phyloP scores from a whole-genome alignment of 2,329 filamentous ascomycete species.

The Juglanconis juglandina region DNA sequence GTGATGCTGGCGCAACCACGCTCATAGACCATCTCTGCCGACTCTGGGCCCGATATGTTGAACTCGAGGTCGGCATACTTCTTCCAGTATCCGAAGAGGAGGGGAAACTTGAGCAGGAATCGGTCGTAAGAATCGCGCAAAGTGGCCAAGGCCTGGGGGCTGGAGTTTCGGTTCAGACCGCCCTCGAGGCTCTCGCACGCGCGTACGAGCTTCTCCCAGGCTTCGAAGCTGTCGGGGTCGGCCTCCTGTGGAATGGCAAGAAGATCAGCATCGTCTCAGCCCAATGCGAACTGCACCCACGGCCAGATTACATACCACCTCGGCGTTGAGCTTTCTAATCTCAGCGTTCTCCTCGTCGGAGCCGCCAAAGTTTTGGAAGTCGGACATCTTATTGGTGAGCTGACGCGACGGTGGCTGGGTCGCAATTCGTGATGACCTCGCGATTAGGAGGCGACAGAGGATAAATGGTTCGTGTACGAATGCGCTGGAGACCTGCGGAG shows the following conservation, averaged over 20 bases:
- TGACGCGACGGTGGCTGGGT: slow-evolving; percentile 10
- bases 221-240: slow-evolving; percentile 87
- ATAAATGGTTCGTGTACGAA: not conserved
- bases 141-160: slow-evolving; percentile 83
- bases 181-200: slow-evolving; percentile 83
- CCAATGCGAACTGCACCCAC: not conserved
- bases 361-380: slow-evolving; percentile 67
- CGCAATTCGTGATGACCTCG: not conserved
- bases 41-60: slow-evolving; percentile 92
- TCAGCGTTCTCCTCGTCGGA: slow-evolving; percentile 79
- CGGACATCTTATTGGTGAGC: slow-evolving; percentile 52
- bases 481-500: not conserved
- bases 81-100: slow-evolving; percentile 99
- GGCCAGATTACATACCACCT: slow-evolving; percentile 61
- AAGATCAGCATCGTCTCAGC: slow-evolving; percentile 8
- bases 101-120: slow-evolving; percentile 89
- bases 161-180: slow-evolving; percentile 93
- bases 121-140: slow-evolving; percentile 86
- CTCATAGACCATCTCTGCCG: slow-evolving; percentile 97
- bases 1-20: slow-evolving; percentile 89
- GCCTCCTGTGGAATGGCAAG: slow-evolving; percentile 40
- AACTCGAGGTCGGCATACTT: slow-evolving; percentile 98
- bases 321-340: slow-evolving; percentile 72
- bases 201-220: slow-evolving; percentile 88
- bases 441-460: not conserved